Evolutionary conservation across 345 rosid species (phyloP).

Genomic region (Arabidopsis suecica): DNA sequence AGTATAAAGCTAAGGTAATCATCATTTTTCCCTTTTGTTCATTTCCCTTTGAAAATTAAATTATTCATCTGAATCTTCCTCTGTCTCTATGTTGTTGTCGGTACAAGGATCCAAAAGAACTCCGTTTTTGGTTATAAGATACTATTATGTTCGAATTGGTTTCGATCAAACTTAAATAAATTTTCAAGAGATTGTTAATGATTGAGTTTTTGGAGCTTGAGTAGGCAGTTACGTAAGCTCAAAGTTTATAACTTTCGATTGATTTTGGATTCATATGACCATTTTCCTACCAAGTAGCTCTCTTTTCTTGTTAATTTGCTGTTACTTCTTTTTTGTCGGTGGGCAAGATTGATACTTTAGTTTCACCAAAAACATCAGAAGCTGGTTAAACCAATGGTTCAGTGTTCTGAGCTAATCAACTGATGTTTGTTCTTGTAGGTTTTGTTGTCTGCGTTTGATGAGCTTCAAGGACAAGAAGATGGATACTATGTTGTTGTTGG

Average conservation of each 20-base stretch:
- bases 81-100: slow-evolving; percentile 10
- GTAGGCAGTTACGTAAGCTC: background rate
- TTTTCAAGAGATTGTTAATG: background rate
- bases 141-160: background rate
- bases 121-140: slow-evolving; percentile 11
- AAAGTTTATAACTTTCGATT: slow-evolving; percentile 15
- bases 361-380: background rate
- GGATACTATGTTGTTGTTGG: slow-evolving; percentile 97
- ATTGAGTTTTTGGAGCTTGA: background rate
- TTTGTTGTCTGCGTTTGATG: slow-evolving; percentile 76
- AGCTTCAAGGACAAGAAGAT: slow-evolving; percentile 69
- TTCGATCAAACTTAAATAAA: background rate
- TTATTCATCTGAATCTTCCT: background rate
- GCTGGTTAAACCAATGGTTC: background rate
- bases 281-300: background rate
- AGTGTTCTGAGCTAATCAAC: slow-evolving; percentile 7
- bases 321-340: background rate
- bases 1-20: slow-evolving; percentile 93
- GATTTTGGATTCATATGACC: background rate
- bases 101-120: background rate
- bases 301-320: background rate
- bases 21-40: background rate
- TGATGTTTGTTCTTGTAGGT: slow-evolving; percentile 51
- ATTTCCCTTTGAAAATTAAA: background rate
- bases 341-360: background rate